Percentiles rank a stretch among this genome's conserved stretches.
Conservation (phyloP, 2,329 filamentous ascomycete genomes). For the Zymoseptoria crescenta region DNA sequence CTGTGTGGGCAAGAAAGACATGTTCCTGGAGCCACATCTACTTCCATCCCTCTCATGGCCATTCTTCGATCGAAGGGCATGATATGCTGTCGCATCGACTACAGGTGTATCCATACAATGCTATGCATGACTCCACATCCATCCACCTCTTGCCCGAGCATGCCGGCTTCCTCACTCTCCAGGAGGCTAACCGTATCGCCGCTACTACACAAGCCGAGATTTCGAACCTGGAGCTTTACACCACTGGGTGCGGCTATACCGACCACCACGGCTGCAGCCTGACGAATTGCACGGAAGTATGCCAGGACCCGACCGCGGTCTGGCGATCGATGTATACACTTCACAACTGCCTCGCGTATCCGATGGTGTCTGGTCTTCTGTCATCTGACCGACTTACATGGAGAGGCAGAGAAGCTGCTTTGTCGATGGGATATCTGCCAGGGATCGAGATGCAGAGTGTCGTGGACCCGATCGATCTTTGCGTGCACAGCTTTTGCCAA, state of each 20-base stretch:
- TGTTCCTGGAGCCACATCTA: neutral
- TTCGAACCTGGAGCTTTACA: neutral
- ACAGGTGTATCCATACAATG: neutral
- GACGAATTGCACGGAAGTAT: slow-evolving; percentile 1
- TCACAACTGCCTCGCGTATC: slow-evolving; percentile 8
- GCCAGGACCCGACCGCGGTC: neutral
- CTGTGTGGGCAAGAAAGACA: neutral
- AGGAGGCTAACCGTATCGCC: neutral
- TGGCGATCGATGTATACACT: slow-evolving; percentile 2
- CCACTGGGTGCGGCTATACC: slow-evolving; percentile 1
- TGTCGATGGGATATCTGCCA: slow-evolving; percentile 2
- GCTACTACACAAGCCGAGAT: neutral
- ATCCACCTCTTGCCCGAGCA: neutral
- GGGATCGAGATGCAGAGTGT: neutral
- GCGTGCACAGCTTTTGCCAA: slow-evolving; percentile 4
- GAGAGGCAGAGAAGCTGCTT: neutral
- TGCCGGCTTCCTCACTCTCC: neutral
- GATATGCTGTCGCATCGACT: too few relatives aligned
- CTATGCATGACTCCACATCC: neutral
- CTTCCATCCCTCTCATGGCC: neutral
- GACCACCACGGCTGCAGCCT: neutral
- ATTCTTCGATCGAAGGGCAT: neutral
- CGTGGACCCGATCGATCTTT: slow-evolving; percentile 1
- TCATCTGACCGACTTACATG: neutral
- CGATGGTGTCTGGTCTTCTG: slow-evolving; percentile 1